These are phyloP conservation scores for Fusarium sulawesiense DNA, from an alignment of 2,329 filamentous ascomycete species.

Conservation along the genomic window DNA sequence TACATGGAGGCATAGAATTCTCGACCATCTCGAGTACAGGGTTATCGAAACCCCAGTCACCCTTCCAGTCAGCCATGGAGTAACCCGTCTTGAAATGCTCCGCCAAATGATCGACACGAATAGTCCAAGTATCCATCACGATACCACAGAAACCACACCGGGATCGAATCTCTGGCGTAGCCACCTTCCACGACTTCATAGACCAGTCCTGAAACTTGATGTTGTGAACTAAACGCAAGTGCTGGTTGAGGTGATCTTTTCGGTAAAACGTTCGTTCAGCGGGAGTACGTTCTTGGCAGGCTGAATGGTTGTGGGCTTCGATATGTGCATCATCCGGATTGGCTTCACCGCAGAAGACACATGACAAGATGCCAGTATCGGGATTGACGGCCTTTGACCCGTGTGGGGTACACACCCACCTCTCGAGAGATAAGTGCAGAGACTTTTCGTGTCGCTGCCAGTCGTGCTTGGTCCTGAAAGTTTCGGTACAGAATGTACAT, in stretches of 20 bases:
- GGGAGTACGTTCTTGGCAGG: constrained; percentile 73
- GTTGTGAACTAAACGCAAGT: constrained; percentile 71
- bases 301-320: constrained; percentile 68
- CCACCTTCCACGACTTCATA: constrained; percentile 72
- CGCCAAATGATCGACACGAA: constrained; percentile 71
- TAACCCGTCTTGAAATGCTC: constrained; percentile 75
- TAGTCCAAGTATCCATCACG: constrained; percentile 70
- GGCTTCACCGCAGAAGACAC: constrained; percentile 69
- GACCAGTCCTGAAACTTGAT: constrained; percentile 72
- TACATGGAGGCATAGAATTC: constrained; percentile 74
- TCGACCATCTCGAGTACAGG: constrained; percentile 72
- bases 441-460: constrained; percentile 79
- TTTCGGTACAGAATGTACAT: constrained; percentile 76
- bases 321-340: constrained; percentile 67
- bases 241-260: constrained; percentile 75
- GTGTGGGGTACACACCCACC: constrained; percentile 72
- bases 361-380: constrained; percentile 67
- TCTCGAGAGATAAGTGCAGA: constrained; percentile 71
- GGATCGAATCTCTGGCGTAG: constrained; percentile 70
- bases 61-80: constrained; percentile 76
- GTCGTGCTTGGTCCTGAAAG: constrained; percentile 75
- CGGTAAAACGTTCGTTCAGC: constrained; percentile 74
- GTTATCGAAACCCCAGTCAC: constrained; percentile 75
- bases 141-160: constrained; percentile 74
- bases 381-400: constrained; percentile 67